Percentiles rank a stretch among this genome's conserved stretches.
Conservation (phyloP, 164 flowering plant genomes). For the Tetrastigma voinierianum region DNA sequence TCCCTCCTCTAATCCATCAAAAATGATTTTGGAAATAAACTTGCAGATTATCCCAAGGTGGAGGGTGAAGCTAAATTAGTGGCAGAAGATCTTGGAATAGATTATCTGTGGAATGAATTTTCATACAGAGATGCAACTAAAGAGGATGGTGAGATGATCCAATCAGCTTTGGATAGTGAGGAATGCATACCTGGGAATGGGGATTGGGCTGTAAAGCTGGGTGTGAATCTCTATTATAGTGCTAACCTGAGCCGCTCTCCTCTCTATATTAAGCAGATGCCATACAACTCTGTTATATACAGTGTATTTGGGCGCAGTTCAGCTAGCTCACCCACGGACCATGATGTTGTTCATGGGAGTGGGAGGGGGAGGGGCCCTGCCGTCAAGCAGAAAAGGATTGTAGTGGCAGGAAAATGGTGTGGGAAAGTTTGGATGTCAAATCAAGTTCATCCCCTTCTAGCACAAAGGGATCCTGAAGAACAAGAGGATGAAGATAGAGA, state of each 20-base stretch:
- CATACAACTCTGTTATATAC: constrained; percentile 79
- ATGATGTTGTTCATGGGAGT: constrained; percentile 31
- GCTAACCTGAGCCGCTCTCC: constrained; percentile 85
- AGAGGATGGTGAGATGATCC: constrained; percentile 65
- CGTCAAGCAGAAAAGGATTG: constrained; percentile 63
- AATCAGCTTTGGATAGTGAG: constrained; percentile 64
- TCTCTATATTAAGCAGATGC: constrained; percentile 94
- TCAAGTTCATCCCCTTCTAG: constrained; percentile 84
- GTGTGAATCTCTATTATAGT: constrained; percentile 86
- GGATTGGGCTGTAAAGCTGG: constrained; percentile 96
- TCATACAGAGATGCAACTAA: constrained; percentile 52
- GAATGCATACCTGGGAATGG: constrained; percentile 69
- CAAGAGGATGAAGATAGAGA: constrained; percentile 25
- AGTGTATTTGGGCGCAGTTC: constrained; percentile 75
- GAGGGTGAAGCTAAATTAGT: constrained; percentile 71
- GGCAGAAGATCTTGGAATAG: constrained; percentile 67
- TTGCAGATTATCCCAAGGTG: constrained; percentile 82
- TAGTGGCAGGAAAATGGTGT: constrained; percentile 96
- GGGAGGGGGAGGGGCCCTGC: too few relatives aligned
- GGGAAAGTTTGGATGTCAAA: constrained; percentile 99
- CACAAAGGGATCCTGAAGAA: constrained; percentile 40
- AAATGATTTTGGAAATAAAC: background rate
- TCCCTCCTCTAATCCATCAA: constrained; percentile 1
- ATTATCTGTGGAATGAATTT: constrained; percentile 62
- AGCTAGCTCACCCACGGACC: constrained; percentile 30